Evolutionary conservation across 2,329 filamentous ascomycete genomes (phyloP).

Genomic region (Graphilbum fragrans): DNA sequence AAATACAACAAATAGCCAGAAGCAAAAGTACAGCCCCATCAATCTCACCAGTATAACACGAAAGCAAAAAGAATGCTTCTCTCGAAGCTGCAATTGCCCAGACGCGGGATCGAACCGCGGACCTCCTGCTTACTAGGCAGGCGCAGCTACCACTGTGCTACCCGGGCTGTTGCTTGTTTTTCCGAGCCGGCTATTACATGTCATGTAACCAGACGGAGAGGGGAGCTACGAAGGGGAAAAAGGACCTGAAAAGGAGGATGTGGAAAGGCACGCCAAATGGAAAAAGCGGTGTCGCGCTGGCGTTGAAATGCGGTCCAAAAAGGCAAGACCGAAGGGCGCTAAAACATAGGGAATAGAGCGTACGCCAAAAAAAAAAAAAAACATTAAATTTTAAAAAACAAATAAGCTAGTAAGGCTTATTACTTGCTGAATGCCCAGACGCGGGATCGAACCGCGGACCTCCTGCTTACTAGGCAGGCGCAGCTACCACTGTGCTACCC

Average conservation of each 20-base stretch:
- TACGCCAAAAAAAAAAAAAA: not conserved
- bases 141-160: constrained; percentile 13
- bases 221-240: too few species aligned
- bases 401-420: too few species aligned
- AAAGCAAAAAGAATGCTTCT: not conserved
- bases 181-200: not conserved
- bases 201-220: too few species aligned
- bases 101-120: constrained; percentile 13
- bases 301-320: too few species aligned
- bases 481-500: constrained; percentile 13
- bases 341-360: not conserved
- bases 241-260: too few species aligned
- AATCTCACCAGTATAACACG: too few species aligned
- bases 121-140: constrained; percentile 13
- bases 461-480: constrained; percentile 13
- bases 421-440: constrained; percentile 10
- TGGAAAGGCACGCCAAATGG: too few species aligned
- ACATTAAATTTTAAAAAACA: not conserved
- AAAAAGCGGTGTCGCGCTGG: too few species aligned
- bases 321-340: not conserved
- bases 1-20: too few species aligned
- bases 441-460: constrained; percentile 13
- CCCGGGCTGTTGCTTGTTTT: constrained; percentile 6
- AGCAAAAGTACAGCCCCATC: too few species aligned
- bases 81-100: constrained; percentile 5